Evolutionary conservation across 495 filamentous ascomycete genomes (phyloP).

Genomic region (Coniosporium apollinis): DNA sequence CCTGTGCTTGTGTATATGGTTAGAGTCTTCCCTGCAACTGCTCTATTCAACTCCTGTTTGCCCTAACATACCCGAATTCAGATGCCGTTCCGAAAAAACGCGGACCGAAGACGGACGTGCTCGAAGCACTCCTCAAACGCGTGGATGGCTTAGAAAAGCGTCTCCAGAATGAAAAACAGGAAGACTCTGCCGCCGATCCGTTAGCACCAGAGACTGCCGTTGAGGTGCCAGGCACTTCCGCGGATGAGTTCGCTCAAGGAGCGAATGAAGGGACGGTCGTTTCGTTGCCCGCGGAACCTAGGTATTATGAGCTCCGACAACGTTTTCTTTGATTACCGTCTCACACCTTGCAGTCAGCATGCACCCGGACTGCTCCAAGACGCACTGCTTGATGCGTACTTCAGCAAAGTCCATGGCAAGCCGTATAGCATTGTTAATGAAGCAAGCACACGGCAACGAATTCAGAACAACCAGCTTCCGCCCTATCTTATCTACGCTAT

Average conservation of each 20-base stretch:
- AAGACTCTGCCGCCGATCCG: no score
- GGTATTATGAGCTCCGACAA: no score
- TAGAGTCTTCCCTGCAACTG: conserved; percentile 15
- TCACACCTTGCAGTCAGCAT: not conserved
- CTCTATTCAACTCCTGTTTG: not conserved
- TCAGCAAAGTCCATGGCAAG: conserved; percentile 57
- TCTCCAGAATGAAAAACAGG: conserved; percentile 49
- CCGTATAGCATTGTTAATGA: conserved; percentile 69
- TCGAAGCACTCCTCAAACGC: conserved; percentile 67
- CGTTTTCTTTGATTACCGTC: not conserved
- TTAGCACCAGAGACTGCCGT: no score
- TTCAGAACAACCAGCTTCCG: conserved; percentile 50
- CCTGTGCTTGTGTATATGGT: conserved; percentile 82
- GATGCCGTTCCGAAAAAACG: conserved; percentile 78
- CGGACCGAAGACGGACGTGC: conserved; percentile 74
- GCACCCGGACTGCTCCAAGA: conserved; percentile 16
- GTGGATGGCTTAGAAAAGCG: conserved; percentile 71
- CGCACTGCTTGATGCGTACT: conserved; percentile 57
- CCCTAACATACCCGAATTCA: no score
- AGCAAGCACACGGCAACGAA: conserved; percentile 43
- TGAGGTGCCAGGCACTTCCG: no score
- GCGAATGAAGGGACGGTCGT: no score
- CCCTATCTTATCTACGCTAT: conserved; percentile 49
- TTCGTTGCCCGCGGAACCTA: no score
- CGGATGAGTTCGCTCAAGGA: no score